Base-by-base conservation (phyloP, 768 basidiomycete genomes). In the Phallus indusiatus region DNA sequence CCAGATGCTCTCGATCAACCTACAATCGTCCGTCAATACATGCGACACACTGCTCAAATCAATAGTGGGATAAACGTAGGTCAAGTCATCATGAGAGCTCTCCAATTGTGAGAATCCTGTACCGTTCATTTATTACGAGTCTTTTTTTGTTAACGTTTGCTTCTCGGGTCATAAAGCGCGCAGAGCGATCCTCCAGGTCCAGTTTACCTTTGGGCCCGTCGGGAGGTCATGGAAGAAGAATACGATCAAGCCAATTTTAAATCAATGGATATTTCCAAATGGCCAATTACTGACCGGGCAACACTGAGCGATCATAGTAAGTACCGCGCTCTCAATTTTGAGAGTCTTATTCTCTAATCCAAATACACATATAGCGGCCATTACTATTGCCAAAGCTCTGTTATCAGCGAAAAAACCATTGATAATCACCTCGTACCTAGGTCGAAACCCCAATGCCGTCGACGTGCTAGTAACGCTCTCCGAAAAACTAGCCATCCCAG, bases 101-200 rank as follows among this genome's bases (percentile, higher is more conserved):
- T 88, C 53, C 85, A 88, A 66, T 81, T 86, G 85, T 85, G 64
- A 18, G 77, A 28, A n/a, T n/a, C n/a, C n/a, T n/a, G n/a, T n/a
- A n/a, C n/a, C n/a, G n/a, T n/a, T n/a, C n/a, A n/a, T n/a, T n/a
- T n/a, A n/a, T n/a, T n/a, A n/a, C n/a, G n/a, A n/a, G n/a, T n/a
- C n/a, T n/a, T n/a, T n/a, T n/a, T n/a, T n/a, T n/a, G n/a, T n/a
- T n/a, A n/a, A n/a, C n/a, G n/a, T n/a, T n/a, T n/a, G n/a, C n/a
- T 47, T 62, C 10, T 49, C 33, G 9, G 34, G 20, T 34, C 54
- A 18, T 22, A 56, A 48, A 87, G 85, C 62, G 85, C 86, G 5
- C 80, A 70, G n/a, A 85, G 83, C 55, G 79, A 82, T 28, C 87
- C 87, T 0, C 82, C 79, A 66, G 86, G 87, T 0, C 87, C 87